Conservation (phyloP, 1,139 yeast genomes). For the Diutina siamensis region DNA sequence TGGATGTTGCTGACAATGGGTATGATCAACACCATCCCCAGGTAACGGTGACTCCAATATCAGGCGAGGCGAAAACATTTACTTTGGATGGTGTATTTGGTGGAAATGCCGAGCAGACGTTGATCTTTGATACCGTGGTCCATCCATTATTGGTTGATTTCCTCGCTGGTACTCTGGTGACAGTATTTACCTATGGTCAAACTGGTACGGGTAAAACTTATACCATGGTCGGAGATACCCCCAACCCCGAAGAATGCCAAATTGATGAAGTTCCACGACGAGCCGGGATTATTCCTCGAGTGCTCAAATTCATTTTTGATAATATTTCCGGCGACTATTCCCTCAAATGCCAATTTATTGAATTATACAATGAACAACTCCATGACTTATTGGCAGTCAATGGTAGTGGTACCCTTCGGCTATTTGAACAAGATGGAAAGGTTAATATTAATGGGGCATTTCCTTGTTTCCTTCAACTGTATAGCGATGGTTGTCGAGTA, state of each 20-base stretch:
- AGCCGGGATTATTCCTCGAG: constrained; percentile 12
- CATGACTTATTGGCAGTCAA: constrained; percentile 23
- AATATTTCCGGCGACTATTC: constrained; percentile 8
- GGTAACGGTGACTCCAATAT: constrained; percentile 27
- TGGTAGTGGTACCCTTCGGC: constrained; percentile 2
- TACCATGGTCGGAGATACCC: constrained; percentile 11
- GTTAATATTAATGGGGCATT: constrained; percentile 45
- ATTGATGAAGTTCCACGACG: neutral
- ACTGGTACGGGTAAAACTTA: constrained; percentile 12
- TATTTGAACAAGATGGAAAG: constrained; percentile 13
- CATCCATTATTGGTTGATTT: constrained; percentile 43
- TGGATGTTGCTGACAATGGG: constrained; percentile 43
- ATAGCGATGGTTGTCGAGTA: constrained; percentile 33
- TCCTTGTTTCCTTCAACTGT: constrained; percentile 42
- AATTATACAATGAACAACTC: constrained; percentile 12
- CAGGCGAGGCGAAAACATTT: constrained; percentile 32
- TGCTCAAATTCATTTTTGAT: constrained; percentile 9
- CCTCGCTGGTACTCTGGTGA: constrained; percentile 11
- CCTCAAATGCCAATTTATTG: constrained; percentile 11
- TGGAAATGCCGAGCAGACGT: constrained; percentile 52
- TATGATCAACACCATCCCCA: constrained; percentile 25
- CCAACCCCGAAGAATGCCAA: constrained; percentile 7
- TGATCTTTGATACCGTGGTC: constrained; percentile 51
- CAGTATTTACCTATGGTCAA: constrained; percentile 12
- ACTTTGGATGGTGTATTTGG: constrained; percentile 70